Evolutionary conservation across 768 basidiomycete genomes (phyloP), one percentile per base, ranked within the genome.

Genomic region (Leccinum subtestaceum): DNA sequence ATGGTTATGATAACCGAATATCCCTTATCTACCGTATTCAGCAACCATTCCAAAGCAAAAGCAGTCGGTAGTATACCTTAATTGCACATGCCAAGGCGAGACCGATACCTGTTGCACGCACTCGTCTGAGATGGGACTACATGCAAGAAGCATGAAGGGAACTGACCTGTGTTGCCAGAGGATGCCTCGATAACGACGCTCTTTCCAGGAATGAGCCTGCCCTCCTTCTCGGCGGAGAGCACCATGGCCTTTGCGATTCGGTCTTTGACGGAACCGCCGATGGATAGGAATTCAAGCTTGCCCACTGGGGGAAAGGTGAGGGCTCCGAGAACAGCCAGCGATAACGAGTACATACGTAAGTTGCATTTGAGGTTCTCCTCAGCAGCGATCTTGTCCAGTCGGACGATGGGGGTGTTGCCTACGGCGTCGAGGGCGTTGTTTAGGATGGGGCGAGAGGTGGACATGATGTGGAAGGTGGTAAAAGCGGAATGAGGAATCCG

Each of bases 221-320:
- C 95, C 34, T 93, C 87, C 55, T 80, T 79, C 78, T 99, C 97
- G 6, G 96, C 97, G n/a, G 88, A 84, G 63, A 94, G 88, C 2
- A 98, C 85, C 96, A 99, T 99, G 11, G 93, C 86, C 72, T 93
- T 95, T 27, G 95, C 95, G 55, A 98, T 96, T 59, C 95, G 80
- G 71, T 98, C 96, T 77, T 99, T 99, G 59, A 98, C 89, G 2
- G 91, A 94, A 2, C 96, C 96, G 10, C 96, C 97, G 2, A 86
- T 88, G 19, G 91, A 94, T 69, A 91, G 83, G 71, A 84, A 98
- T 67, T 99, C 96, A 15, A 91, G 80, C 74, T 97, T 98, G 7
- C 81, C 95, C 69, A 96, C 91, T 95, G n/a, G 4, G 34, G 19
- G 17, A 15, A 31, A 29, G 23, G 52, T 19, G 23, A 12, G 29